Evolutionary conservation across 2,329 filamentous ascomycete species (phyloP), one percentile per base, ranked within the genome.

Genomic region (Gnomoniopsis sp.): DNA sequence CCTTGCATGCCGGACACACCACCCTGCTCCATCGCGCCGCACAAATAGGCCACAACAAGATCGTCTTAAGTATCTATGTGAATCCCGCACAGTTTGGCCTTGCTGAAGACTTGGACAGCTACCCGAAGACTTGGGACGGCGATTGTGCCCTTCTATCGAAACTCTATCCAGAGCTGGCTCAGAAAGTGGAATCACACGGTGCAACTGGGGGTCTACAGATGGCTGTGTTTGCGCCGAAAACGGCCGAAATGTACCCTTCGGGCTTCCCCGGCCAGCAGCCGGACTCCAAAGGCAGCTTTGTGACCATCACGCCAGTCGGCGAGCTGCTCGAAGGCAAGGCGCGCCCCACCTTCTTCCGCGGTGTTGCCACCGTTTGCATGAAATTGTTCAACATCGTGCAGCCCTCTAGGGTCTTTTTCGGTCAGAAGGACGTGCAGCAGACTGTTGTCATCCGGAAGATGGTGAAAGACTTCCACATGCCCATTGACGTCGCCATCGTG

Each of bases 381-480:
- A 99, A 96, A 75, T 76, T 96, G 15, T 93, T 96, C 76, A 93
- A 93, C 68, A 90, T 92, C 56, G 87, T 91, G 49, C 81, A 85
- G 64, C 88, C 91, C 3, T 88, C 93, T 58, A 83, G 83, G 48
- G 90, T 91, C 6, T 95, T 96, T 75, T 97, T 99, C 77, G 95
- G 95, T 3, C 95, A 98, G 74, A 99, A 99, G 76, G 95, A 99
- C 72, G 86, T 97, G 21, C 95, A 99, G 78, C 95, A 99, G 75
- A 96, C 92, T 0, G 90, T 96, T 19, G 84, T 99, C 12, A 90
- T 99, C 68, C 87, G 85, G 68, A 86, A 89, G 48, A 87, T 99
- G 84, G 89, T 97, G 34, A 82, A 86, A 65, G 95, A 99, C 72
- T 93, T 99, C 65, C 86, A 92, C 71, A 73, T 98, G 44, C 85